These are phyloP conservation scores for Turritis glabra DNA, from an alignment of 345 rosid genomes.

Conservation along the genomic window DNA sequence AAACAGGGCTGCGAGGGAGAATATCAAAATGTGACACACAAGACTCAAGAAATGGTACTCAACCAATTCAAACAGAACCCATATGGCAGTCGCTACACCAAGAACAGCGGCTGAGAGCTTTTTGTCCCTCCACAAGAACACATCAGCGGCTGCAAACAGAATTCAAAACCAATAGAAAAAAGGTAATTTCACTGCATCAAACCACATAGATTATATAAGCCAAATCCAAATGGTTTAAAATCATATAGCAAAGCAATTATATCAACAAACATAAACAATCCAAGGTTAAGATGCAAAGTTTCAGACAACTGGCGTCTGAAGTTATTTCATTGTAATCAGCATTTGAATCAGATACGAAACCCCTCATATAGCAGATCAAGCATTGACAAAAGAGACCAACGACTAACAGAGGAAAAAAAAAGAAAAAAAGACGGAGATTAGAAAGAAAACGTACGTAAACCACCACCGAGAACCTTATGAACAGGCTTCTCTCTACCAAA, in stretches of 20 bases:
- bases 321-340: background rate
- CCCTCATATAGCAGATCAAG: constrained; percentile 11
- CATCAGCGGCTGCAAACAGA: constrained; percentile 70
- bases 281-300: background rate
- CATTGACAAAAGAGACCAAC: background rate
- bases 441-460: constrained; percentile 56
- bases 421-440: background rate
- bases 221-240: constrained; percentile 4
- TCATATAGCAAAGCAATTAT: background rate
- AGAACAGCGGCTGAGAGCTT: constrained; percentile 66
- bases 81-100: constrained; percentile 61
- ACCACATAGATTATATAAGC: too few species aligned
- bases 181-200: background rate
- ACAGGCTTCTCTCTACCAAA: constrained; percentile 81
- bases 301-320: background rate
- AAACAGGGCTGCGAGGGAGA: constrained; percentile 54
- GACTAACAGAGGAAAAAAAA: background rate
- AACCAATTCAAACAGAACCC: constrained; percentile 74
- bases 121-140: constrained; percentile 86
- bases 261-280: background rate
- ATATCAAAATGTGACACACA: constrained; percentile 64
- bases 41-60: constrained; percentile 77
- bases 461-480: constrained; percentile 80
- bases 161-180: background rate
- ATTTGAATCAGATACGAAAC: constrained; percentile 3